Evolutionary conservation across 139 green algal genomes (phyloP).

Genomic region (Chlamydomonas eustigma): DNA sequence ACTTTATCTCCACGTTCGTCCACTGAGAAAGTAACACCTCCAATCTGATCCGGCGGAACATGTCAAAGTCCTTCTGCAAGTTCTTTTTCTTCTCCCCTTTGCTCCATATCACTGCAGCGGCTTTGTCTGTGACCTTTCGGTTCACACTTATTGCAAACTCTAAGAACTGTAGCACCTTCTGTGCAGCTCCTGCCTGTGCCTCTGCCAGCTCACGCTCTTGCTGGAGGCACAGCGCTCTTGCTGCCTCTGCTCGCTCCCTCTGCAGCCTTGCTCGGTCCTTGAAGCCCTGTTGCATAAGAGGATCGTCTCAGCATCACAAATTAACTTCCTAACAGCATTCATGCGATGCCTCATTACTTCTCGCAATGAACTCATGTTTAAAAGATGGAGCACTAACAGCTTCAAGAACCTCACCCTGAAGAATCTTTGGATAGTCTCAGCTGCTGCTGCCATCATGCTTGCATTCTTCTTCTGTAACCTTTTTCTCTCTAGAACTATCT

Average conservation of each 20-base stretch:
- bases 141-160: neutral
- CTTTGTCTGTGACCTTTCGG: neutral
- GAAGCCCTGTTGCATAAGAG: neutral
- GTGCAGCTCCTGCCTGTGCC: neutral
- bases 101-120: neutral
- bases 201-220: neutral
- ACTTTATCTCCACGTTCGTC: neutral
- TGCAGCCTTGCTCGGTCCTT: neutral
- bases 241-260: neutral
- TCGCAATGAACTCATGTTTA: too few relatives aligned
- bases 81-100: neutral
- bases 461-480: neutral
- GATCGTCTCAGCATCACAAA: too few relatives aligned
- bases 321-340: too few relatives aligned
- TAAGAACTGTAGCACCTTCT: neutral
- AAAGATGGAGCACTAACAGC: too few relatives aligned
- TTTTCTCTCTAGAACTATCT: neutral
- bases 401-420: constrained; percentile 1
- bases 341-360: too few relatives aligned
- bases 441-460: neutral
- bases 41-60: neutral
- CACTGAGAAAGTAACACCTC: neutral
- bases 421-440: neutral
- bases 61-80: neutral
- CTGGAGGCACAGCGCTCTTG: neutral